phyloP scores from a whole-genome alignment of 192 early-diverging fungal species.

The Coemansia sp. region DNA sequence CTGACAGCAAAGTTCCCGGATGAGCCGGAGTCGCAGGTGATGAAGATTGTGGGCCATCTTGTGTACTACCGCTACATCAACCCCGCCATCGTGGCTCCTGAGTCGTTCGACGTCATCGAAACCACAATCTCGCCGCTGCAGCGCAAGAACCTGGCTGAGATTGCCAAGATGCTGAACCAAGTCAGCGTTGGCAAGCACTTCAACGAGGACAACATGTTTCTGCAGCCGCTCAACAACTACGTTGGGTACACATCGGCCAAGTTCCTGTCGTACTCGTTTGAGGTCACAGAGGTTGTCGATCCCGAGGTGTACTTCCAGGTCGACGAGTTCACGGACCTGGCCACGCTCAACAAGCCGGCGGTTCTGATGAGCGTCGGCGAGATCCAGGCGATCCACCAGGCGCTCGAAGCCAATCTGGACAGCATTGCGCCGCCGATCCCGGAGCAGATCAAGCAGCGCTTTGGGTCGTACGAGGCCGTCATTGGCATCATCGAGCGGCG shows the following conservation, averaged over 20 bases:
- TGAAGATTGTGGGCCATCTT: constrained; percentile 88
- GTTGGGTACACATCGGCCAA: constrained; percentile 71
- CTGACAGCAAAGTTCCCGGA: constrained; percentile 82
- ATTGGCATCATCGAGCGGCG: constrained; percentile 52
- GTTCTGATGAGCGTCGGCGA: constrained; percentile 91
- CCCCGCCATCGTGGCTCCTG: constrained; percentile 96
- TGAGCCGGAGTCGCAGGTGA: constrained; percentile 75
- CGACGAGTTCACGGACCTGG: constrained; percentile 83
- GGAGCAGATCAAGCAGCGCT: constrained; percentile 54
- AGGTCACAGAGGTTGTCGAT: constrained; percentile 80
- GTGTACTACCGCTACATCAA: constrained; percentile 99
- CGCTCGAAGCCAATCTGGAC: constrained; percentile 77
- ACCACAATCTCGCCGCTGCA: constrained; percentile 79
- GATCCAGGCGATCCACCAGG: constrained; percentile 86
- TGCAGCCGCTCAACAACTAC: constrained; percentile 79
- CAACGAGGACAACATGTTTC: constrained; percentile 68
- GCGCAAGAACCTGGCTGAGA: constrained; percentile 95
- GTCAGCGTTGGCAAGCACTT: constrained; percentile 88
- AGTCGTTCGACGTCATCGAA: constrained; percentile 94
- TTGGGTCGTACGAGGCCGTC: constrained; percentile 53
- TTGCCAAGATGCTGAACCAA: constrained; percentile 93
- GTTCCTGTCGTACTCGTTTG: constrained; percentile 85
- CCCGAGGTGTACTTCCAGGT: constrained; percentile 90
- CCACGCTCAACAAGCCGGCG: constrained; percentile 74
- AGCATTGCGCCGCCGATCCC: constrained; percentile 63